Base-by-base conservation (phyloP, 495 filamentous ascomycete genomes). In the Stereocaulon alpinum region DNA sequence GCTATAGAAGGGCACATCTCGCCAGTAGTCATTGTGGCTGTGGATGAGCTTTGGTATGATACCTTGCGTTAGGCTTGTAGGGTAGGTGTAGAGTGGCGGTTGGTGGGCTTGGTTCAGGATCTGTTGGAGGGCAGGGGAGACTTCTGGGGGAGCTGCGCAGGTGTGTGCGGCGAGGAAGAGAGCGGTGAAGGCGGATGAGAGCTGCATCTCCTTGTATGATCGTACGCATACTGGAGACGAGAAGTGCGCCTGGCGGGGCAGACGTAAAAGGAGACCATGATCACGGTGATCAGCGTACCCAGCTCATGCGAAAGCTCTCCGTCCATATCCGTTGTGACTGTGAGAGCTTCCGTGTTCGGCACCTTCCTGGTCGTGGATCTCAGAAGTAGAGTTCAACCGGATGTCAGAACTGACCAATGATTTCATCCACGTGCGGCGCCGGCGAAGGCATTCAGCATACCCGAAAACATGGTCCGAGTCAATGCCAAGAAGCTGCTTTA, bases 1-100 rank as follows among this genome's bases (percentile, higher is more conserved):
- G 10, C 74, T 74, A 56, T 76, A 80, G 47, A 79, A 75, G 29
- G 77, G 79, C 4, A 78, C 67, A 53, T 76, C 68, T 43, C 62
- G 52, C 53, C 57, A 61, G 45, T 64, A 66, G 40, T 64, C 62
- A 34, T 61, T 61, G 20, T 64, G 63, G 32, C 51, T 60, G 41
- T 65, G 60, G 56, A 59, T 65, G n/a, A 45, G 22, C n/a, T 65
- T 63, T 1, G 76, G 74, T 42, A 74, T 56, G 43, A 79, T 68
- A 40, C 70, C 74, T 48, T 73, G 69, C 1, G 75, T 78, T 4
- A 78, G 63, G 63, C 76, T 73, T 0, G 75, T 78, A 9, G 75
- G 76, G 59, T 78, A 79, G 17, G 57, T 59, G 40, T 67, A 67
- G 72, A 77, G 15, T 69, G 73, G 34, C 65, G 60, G 62, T 71